These are phyloP conservation scores for Pichia scutulata DNA, from an alignment of 805 yeast genomes.

Conservation along the genomic window DNA sequence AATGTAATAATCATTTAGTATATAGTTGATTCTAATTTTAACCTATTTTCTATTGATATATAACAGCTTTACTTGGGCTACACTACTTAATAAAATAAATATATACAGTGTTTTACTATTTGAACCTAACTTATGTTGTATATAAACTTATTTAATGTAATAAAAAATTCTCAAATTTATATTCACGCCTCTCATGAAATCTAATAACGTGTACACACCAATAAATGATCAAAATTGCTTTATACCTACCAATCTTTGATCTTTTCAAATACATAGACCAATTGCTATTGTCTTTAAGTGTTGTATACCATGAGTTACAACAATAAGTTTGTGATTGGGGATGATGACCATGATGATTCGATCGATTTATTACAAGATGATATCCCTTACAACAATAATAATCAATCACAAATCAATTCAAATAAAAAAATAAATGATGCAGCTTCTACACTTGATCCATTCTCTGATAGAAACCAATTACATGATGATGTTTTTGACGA, in stretches of 20 bases:
- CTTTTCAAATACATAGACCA: not conserved
- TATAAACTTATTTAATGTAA: not conserved
- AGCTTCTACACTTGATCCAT: slow-evolving; percentile 10
- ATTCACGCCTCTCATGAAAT: not conserved
- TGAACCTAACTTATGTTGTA: not conserved
- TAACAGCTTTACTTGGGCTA: not conserved
- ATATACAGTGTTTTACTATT: not conserved
- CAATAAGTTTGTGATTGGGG: slow-evolving; percentile 11
- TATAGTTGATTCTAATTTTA: slow-evolving; percentile 9
- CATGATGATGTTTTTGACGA: not conserved
- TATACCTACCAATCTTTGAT: not conserved
- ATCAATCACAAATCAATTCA: not conserved
- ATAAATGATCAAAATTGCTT: not conserved
- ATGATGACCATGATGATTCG: slow-evolving; percentile 14
- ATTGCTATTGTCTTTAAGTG: not conserved
- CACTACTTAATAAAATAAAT: not conserved
- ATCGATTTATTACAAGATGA: slow-evolving; percentile 17
- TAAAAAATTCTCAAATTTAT: not conserved
- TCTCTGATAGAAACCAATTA: slow-evolving; percentile 9
- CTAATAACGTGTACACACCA: not conserved
- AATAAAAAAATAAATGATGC: not conserved
- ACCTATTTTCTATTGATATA: slow-evolving; percentile 3
- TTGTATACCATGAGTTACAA: slow-evolving; percentile 7
- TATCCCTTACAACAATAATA: not conserved
- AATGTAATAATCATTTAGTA: slow-evolving; percentile 22